A percentile compares a stretch with the other conserved stretches of the same genome.
Conservation (phyloP, 139 green algal species). For the Volvox africanus region DNA sequence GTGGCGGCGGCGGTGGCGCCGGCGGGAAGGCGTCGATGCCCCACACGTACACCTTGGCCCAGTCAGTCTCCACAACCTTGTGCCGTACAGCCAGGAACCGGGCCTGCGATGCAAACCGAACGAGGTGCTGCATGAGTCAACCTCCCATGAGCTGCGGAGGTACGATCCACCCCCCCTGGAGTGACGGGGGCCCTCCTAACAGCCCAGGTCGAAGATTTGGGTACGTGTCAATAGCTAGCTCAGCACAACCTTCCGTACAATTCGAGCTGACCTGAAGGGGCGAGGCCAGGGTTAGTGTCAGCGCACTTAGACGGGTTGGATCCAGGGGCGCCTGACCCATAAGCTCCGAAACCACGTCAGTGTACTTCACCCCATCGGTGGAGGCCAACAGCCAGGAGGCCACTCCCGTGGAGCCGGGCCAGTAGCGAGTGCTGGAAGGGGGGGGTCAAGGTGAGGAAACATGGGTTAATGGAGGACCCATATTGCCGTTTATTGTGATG, state of each 20-base stretch:
- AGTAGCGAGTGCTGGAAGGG: slow-evolving; percentile 16
- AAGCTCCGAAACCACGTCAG: not conserved
- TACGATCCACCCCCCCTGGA: too few relatives aligned
- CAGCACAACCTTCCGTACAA: too few relatives aligned
- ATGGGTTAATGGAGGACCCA: too few relatives aligned
- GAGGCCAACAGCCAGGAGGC: slow-evolving; percentile 7
- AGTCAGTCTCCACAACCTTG: slow-evolving; percentile 8
- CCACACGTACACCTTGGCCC: slow-evolving; percentile 31
- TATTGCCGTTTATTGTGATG: too few relatives aligned
- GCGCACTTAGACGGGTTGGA: not conserved
- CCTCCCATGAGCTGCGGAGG: too few relatives aligned
- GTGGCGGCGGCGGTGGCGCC: not conserved
- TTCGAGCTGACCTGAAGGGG: not conserved
- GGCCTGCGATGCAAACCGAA: not conserved
- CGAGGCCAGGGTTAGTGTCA: not conserved
- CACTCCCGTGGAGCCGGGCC: not conserved
- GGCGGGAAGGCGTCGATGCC: slow-evolving; percentile 22
- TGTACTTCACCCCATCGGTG: not conserved
- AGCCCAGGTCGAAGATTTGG: too few relatives aligned
- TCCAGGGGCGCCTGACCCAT: not conserved
- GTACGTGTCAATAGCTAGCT: too few relatives aligned
- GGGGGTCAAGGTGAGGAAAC: not conserved
- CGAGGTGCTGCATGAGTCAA: too few relatives aligned
- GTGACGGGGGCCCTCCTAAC: too few relatives aligned
- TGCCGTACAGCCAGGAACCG: slow-evolving; percentile 21